Evolutionary conservation across 148 eudicot genomes (phyloP), one percentile per base, ranked within the genome.

Genomic region (Vaccinium darrowii): DNA sequence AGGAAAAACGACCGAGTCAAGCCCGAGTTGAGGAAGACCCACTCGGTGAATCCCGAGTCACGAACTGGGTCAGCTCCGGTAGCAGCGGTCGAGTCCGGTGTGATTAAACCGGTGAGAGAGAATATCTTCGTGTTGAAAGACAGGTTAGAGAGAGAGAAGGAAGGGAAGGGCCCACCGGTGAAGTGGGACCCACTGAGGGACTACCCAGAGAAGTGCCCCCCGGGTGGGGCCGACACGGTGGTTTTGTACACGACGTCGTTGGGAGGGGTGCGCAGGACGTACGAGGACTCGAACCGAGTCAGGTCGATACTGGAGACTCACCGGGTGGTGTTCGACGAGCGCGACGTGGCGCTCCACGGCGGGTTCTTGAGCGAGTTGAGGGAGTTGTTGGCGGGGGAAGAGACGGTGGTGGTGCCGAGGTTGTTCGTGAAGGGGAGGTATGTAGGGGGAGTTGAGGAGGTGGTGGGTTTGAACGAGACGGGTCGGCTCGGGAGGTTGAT

Each of bases 241-340:
- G 98, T 97, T 33, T 86, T 97, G 4, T 97, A 97, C 88, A 92
- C 98, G 82, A 97, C 99, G 36, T 92, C 99, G 67, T 84, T 97
- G 83, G 93, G 99, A 4, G 99, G 99, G 6, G 92, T 97, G 0
- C 85, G 99, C 3, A 89, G 90, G 84, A 97, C 99, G 4, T 95
- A 89, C 82, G 99, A 97, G 89, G 93, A 92, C 49, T 94, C 98
- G 43, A 93, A 90, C 92, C 85, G 89, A 23, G 93, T 93, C 16
- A 83, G 96, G 90, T 74, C 94, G 36, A 88, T 97, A 4, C 78
- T 97, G 36, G 98, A 97, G 89, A 75, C 77, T 10, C 98, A 95
- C 82, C 87, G 90, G 54, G 90, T 97, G 3, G 92, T 94, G 79
- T 95, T 92, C 43, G 99, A 97, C 81, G 99, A 97, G 88, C 92